A percentile compares a stretch with the other conserved stretches of the same genome.
Evolutionary conservation across 768 basidiomycete species (phyloP).

Genomic region (Mycena indigotica): DNA sequence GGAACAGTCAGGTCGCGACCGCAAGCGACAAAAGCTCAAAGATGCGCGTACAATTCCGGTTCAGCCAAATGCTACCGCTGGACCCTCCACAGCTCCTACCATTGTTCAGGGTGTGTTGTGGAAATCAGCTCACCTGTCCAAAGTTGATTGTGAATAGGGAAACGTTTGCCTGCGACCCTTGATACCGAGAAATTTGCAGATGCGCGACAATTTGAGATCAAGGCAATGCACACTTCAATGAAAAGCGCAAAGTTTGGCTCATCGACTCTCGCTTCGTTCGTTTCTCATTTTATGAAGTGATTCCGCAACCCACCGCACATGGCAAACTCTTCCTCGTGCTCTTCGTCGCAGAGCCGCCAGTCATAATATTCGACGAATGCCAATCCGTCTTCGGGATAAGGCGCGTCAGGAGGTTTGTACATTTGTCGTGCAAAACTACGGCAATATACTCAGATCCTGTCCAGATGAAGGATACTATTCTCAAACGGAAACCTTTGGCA

Average conservation of each 20-base stretch:
- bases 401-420: slow-evolving; percentile 78
- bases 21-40: slow-evolving; percentile 69
- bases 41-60: slow-evolving; percentile 69
- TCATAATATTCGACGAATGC: slow-evolving; percentile 91
- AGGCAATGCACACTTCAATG: slow-evolving; percentile 88
- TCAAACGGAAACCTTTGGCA: slow-evolving; percentile 39
- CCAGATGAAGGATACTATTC: slow-evolving; percentile 48
- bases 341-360: slow-evolving; percentile 91
- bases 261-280: background rate
- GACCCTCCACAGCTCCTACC: slow-evolving; percentile 42
- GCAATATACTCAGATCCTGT: background rate
- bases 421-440: background rate
- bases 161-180: slow-evolving; percentile 68
- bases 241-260: slow-evolving; percentile 67
- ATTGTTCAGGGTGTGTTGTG: slow-evolving; percentile 39
- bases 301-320: slow-evolving; percentile 76
- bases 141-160: too few species aligned
- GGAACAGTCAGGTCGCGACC: slow-evolving; percentile 48
- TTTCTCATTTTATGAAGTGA: slow-evolving; percentile 43
- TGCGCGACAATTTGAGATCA: slow-evolving; percentile 88
- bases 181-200: slow-evolving; percentile 90
- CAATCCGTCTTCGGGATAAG: slow-evolving; percentile 76
- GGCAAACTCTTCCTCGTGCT: slow-evolving; percentile 92
- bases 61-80: slow-evolving; percentile 47
- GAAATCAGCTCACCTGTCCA: slow-evolving; percentile 3